Conservation (phyloP, 2,329 filamentous ascomycete genomes). For the Aspergillus piperis region DNA sequence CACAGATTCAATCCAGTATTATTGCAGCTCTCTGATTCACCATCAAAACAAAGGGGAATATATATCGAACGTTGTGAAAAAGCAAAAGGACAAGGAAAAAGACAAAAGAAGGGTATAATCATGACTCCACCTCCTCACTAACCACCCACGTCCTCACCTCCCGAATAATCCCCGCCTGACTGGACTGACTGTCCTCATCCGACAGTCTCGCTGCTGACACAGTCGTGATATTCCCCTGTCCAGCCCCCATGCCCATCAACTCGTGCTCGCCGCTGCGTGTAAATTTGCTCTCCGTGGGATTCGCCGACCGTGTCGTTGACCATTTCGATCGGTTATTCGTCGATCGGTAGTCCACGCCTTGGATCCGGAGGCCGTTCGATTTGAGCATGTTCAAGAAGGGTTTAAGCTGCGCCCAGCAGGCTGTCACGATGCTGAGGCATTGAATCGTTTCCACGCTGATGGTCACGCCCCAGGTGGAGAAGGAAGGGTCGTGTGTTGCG, state of each 20-base stretch:
- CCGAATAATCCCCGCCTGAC: conserved; percentile 21
- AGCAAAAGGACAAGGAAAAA: not conserved
- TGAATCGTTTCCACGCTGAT: conserved; percentile 23
- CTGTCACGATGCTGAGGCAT: conserved; percentile 28
- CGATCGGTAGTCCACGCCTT: conserved; percentile 14
- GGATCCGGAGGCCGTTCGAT: conserved; percentile 22
- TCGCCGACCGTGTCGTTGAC: not conserved
- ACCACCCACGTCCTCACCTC: conserved; percentile 19
- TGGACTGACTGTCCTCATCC: conserved; percentile 23
- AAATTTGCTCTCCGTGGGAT: not conserved
- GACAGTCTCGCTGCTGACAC: conserved; percentile 16
- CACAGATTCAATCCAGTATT: not conserved
- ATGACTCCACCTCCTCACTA: conserved; percentile 5
- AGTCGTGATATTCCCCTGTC: conserved; percentile 14
- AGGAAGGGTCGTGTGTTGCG: conserved; percentile 19
- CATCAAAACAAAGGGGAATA: not conserved
- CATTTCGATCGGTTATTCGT: not conserved
- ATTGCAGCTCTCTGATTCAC: too few species aligned
- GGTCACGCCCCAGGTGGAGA: conserved; percentile 21
- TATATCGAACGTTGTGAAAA: not conserved
- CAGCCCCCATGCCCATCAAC: conserved; percentile 5
- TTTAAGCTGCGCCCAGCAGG: conserved; percentile 25
- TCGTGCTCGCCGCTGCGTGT: not conserved
- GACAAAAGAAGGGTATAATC: not conserved
- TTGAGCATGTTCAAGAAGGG: conserved; percentile 25